phyloP scores from a whole-genome alignment of 192 early-diverging fungal species.

The Backusella australiensis region DNA sequence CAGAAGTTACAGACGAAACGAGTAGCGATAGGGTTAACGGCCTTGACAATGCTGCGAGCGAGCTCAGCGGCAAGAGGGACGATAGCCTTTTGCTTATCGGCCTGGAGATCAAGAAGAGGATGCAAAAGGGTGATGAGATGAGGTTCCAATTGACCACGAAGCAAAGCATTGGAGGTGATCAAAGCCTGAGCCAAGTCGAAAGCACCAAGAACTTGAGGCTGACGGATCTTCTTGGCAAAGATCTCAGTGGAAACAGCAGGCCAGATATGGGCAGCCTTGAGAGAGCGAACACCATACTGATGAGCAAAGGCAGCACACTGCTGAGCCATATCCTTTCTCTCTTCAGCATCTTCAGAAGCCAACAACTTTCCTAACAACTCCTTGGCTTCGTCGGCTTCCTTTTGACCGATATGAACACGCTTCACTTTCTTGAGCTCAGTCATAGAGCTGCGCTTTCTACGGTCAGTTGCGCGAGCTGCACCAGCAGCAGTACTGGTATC shows the following conservation, averaged over 20 bases:
- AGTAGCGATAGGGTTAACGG: slow-evolving; percentile 44
- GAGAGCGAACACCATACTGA: slow-evolving; percentile 58
- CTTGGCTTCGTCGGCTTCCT: slow-evolving; percentile 28
- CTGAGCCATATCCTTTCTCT: slow-evolving; percentile 24
- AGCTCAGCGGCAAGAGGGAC: slow-evolving; percentile 36
- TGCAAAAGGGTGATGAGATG: slow-evolving; percentile 64
- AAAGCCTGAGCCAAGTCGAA: slow-evolving; percentile 2
- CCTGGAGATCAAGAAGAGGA: slow-evolving; percentile 60
- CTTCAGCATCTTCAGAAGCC: slow-evolving; percentile 12
- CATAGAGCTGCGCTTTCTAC: slow-evolving; percentile 12
- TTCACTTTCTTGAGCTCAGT: slow-evolving; percentile 9
- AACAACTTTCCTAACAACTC: slow-evolving; percentile 25
- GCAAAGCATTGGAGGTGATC: slow-evolving; percentile 46
- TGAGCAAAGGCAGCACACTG: slow-evolving; percentile 28
- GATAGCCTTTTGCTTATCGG: slow-evolving; percentile 48
- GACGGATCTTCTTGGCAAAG: slow-evolving; percentile 72
- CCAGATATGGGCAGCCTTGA: slow-evolving; percentile 61
- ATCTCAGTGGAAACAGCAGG: slow-evolving; percentile 57
- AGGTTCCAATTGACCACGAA: slow-evolving; percentile 66
- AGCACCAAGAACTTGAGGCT: slow-evolving; percentile 11
- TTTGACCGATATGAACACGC: slow-evolving; percentile 18
- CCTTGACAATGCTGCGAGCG: slow-evolving; percentile 38
- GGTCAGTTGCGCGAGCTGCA: slow-evolving; percentile 18
- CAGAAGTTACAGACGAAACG: slow-evolving; percentile 58
- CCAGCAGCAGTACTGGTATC: slow-evolving; percentile 16